phyloP scores from a whole-genome alignment of 176 grass and related monocot species.

The Coix lacrymajobi region DNA sequence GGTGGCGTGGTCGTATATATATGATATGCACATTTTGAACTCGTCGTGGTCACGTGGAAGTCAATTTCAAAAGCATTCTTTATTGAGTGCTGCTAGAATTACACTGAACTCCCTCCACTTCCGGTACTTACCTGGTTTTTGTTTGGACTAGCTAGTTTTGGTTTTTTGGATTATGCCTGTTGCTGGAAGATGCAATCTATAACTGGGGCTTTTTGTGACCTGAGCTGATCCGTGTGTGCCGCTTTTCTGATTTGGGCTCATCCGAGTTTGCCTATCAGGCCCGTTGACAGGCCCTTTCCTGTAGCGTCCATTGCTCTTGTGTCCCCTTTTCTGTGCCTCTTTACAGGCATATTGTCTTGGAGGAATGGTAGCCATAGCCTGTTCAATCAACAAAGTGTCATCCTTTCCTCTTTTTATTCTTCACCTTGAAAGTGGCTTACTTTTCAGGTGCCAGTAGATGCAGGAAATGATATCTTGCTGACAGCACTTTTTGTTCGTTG shows the following conservation, averaged over 20 bases:
- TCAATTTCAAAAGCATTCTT: background rate
- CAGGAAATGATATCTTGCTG: slow-evolving; percentile 16
- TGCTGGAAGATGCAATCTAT: background rate
- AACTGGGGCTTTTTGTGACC: background rate
- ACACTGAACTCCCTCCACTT: background rate
- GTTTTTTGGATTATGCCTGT: background rate
- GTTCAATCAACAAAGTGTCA: background rate
- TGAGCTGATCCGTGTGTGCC: background rate
- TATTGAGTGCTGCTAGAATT: background rate
- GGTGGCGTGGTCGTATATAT: slow-evolving; percentile 29
- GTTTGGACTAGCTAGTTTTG: background rate
- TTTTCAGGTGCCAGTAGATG: background rate
- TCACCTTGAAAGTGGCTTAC: background rate
- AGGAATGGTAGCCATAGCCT: background rate
- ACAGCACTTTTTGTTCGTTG: background rate
- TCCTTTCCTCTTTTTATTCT: background rate
- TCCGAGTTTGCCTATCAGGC: background rate
- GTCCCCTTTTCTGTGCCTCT: background rate
- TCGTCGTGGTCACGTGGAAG: background rate
- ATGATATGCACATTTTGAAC: slow-evolving; percentile 13
- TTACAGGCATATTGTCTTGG: background rate
- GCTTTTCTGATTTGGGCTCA: background rate
- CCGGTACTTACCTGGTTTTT: background rate
- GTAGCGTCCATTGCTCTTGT: background rate
- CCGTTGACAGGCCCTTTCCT: background rate